Evolutionary conservation across 2,329 filamentous ascomycete species (phyloP), one percentile per base, ranked within the genome.

Genomic region (Stemphylium lycopersici): DNA sequence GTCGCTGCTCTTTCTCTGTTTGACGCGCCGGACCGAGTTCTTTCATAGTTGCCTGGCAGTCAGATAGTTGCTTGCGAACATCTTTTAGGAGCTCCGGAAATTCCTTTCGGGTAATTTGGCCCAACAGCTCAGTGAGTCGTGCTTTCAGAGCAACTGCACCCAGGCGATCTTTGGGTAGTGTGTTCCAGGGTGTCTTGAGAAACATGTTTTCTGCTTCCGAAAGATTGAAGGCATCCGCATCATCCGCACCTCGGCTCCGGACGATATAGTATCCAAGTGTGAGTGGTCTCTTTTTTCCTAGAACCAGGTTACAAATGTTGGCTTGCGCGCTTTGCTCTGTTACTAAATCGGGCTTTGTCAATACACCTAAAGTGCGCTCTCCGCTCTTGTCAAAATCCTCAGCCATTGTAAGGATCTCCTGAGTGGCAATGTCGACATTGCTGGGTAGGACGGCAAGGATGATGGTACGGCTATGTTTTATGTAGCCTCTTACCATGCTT

Each of bases 331-430:
- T 39, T 29, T 47, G 33, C 41, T 60, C 58, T 20, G 68, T 65
- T 5, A 76, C 67, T 1, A 72, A 51, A 54, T 76, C 73, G 5
- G 71, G 71, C 59, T 76, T 77, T 1, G 75, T 77, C 13, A 77
- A 45, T 1, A 77, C 65, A 12, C 75, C 74, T 16, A 77, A 51
- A 5, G 74, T 77, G 6, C 74, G 58, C 7, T 62, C 48, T 4
- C 73, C 72, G 1, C 61, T 31, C 5, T 51, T 46, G 54, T 80
- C 77, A 10, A 58, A 55, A 6, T 71, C 58, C 7, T 70, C 48
- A 4, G 40, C 34, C 16, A 48, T 40, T 39, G 32, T 40, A 24
- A 55, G 38, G 12, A 51, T 37, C 37, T 52, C 24, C 26, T 61
- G 46, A 13, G 31, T 46, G 5, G 52, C 36, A 24, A 80, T 69